Evolutionary conservation across 257 asterid genomes (phyloP).

Genomic region (Ligustrum vulgare): DNA sequence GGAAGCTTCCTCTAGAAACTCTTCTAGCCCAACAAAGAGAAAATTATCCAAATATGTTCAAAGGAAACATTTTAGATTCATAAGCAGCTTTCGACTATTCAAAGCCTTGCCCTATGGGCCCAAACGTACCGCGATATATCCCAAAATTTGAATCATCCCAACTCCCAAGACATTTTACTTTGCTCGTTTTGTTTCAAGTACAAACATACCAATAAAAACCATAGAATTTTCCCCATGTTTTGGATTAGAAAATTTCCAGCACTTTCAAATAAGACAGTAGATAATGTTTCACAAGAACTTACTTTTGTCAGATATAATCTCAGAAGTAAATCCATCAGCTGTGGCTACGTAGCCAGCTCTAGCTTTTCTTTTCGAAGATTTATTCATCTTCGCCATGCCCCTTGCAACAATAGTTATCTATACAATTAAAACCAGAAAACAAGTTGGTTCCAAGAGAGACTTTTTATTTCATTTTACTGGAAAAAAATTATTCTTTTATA

Average conservation of each 20-base stretch:
- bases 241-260: background rate
- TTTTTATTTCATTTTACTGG: background rate
- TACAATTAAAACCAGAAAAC: background rate
- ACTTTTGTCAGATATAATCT: conserved; percentile 33
- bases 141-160: background rate
- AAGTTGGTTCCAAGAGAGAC: background rate
- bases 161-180: background rate
- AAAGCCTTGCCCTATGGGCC: background rate
- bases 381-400: conserved; percentile 46
- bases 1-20: too few species aligned
- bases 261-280: conserved; percentile 1
- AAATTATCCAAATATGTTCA: too few species aligned
- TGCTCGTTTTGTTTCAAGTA: background rate
- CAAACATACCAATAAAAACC: background rate
- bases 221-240: background rate
- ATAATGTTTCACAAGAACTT: conserved; percentile 8
- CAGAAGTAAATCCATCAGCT: conserved; percentile 17
- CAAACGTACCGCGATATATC: background rate
- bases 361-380: conserved; percentile 49
- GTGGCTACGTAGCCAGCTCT: conserved; percentile 28
- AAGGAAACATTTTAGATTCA: too few species aligned
- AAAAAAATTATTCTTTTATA: too few species aligned
- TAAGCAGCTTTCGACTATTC: too few species aligned
- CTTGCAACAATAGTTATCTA: conserved; percentile 16
- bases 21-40: too few species aligned